Evolutionary conservation across 495 filamentous ascomycete genomes (phyloP).

Genomic region (Peziza echinospora): DNA sequence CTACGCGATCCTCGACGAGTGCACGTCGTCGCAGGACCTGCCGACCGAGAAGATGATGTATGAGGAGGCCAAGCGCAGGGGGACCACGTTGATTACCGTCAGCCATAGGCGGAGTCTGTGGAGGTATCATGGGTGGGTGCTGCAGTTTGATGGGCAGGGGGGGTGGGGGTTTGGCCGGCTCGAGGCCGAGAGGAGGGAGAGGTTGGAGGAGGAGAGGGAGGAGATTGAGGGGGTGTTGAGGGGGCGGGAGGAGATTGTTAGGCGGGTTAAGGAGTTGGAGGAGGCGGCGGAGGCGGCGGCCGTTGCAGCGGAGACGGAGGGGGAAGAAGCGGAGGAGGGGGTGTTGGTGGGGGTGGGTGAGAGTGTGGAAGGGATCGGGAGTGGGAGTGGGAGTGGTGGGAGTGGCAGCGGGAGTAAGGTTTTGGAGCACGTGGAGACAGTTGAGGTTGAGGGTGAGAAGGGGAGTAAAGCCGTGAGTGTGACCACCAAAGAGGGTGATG

Average conservation of each 20-base stretch:
- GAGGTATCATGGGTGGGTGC: conserved; percentile 82
- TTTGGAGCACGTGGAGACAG: too few species aligned
- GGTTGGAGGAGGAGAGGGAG: conserved; percentile 91
- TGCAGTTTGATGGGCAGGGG: conserved; percentile 93
- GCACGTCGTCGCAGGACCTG: conserved; percentile 76
- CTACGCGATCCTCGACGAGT: conserved; percentile 90
- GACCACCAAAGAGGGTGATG: too few species aligned
- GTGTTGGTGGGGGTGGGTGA: not conserved
- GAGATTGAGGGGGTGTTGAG: conserved; percentile 70
- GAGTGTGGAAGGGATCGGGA: too few species aligned
- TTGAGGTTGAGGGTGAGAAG: too few species aligned
- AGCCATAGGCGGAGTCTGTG: conserved; percentile 76
- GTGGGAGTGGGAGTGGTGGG: too few species aligned
- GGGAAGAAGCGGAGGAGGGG: not conserved
- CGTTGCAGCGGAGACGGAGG: not conserved
- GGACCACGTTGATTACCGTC: conserved; percentile 91
- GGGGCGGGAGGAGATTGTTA: conserved; percentile 68
- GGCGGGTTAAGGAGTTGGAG: conserved; percentile 54
- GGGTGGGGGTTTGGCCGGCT: conserved; percentile 73
- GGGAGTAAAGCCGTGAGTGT: too few species aligned
- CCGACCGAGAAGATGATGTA: conserved; percentile 94
- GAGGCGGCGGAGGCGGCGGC: conserved; percentile 7
- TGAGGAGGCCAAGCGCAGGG: conserved; percentile 73
- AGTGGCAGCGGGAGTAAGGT: too few species aligned
- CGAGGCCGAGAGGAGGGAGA: conserved; percentile 67